Base-by-base conservation (phyloP, 2,329 filamentous ascomycete species). In the Exophiala calicioides region DNA sequence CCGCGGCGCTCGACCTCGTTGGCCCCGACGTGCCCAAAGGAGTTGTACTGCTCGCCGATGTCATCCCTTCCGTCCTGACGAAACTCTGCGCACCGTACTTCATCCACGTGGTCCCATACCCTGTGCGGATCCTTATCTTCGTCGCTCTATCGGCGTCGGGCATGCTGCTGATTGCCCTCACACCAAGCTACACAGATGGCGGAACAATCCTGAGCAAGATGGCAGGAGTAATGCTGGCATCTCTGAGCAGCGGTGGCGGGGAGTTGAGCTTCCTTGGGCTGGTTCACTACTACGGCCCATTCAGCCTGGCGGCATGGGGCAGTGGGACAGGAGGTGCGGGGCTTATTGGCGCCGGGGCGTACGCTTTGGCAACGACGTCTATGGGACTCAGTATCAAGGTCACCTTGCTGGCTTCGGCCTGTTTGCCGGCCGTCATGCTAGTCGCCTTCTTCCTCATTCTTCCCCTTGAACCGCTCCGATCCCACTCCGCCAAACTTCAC, bases 11-110 rank as follows among this genome's bases (percentile, higher is more conserved):
- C 61, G 93, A 98, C 63, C 86, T 98, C 52, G 93, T 97, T 59
- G 91, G 91, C 26, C 85, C 88, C 23, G 67, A 75, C 55, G 77
- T 96, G 1, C 93, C 93, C 38, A 97, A 97, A 68, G 89, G 88
- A 59, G 80, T 94, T 46, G 91, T 98, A 44, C 84, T 97, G 44
- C 86, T 97, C 53, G 90, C 90, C 65, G 90, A 96, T 66, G 89
- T 97, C 44, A 75, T 95, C 16, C 93, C 93, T 1, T 90, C 88
- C 8, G 95, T 98, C 68, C 67, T 87, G 44, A 88, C 86, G 39
- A 97, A 97, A 67, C 79, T 97, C 37, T 73, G 89, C 61, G 89
- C 88, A 0, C 93, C 93, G 1, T 96, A 97, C 75, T 91, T 95
- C 60, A 95, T 97, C 62, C 89, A 96, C 65, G 75, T 80, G 47